Conservation (phyloP, 345 rosid species). For the Salix arbutifolia region DNA sequence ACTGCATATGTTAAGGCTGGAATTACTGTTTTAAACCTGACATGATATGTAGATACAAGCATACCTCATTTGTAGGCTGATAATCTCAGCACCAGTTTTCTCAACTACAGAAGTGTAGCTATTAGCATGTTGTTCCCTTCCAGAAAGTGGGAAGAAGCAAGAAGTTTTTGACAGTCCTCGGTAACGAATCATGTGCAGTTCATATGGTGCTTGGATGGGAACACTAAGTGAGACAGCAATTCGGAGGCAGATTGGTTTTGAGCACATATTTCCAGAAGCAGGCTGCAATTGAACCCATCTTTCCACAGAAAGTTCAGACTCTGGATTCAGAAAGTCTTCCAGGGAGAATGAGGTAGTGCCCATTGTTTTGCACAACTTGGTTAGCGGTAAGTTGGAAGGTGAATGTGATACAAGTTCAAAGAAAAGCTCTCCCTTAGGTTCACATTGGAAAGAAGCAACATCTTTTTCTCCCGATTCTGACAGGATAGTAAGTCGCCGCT, state of each 20-base stretch:
- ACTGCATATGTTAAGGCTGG: neutral
- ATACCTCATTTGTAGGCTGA: constrained; percentile 91
- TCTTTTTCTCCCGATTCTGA: constrained; percentile 64
- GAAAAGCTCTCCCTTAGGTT: constrained; percentile 67
- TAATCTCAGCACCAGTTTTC: constrained; percentile 52
- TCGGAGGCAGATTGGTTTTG: constrained; percentile 51
- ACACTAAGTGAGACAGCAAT: constrained; percentile 68
- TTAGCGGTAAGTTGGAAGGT: constrained; percentile 41
- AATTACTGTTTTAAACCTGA: neutral
- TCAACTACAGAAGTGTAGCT: constrained; percentile 41
- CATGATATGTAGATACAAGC: neutral
- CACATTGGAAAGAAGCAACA: constrained; percentile 71
- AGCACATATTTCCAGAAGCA: constrained; percentile 25
- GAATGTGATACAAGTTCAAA: constrained; percentile 64
- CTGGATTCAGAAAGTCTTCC: constrained; percentile 56
- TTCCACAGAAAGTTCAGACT: constrained; percentile 57
- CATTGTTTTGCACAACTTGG: constrained; percentile 40
- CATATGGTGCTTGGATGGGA: constrained; percentile 51
- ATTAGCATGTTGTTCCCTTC: constrained; percentile 44
- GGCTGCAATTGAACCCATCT: constrained; percentile 76
- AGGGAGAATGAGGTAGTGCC: constrained; percentile 60
- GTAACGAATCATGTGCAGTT: constrained; percentile 48
- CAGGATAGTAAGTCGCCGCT: constrained; percentile 47
- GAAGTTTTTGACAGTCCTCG: constrained; percentile 41
- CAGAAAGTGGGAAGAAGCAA: constrained; percentile 58